Evolutionary conservation across 495 filamentous ascomycete species (phyloP), one percentile per base, ranked within the genome.

Genomic region (Lichenothelia convexa): DNA sequence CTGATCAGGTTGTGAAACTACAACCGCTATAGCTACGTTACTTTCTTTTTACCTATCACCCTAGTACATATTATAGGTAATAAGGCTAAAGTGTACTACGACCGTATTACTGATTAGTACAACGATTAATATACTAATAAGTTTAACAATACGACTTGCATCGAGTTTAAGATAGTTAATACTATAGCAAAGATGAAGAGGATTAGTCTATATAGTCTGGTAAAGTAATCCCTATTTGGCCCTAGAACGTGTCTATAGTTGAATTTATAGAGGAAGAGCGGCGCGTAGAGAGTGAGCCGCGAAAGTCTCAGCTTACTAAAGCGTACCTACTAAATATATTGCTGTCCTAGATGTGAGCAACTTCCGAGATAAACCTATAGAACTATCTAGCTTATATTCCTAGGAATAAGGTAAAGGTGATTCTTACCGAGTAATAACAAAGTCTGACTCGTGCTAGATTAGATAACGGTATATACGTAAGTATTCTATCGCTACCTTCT

Each of bases 391-490:
- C 27, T 41, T 3, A 53, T 11, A n/a, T 49, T 43, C 4, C 44
- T 24, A 1, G 44, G 45, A 11, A 56, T 33, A 7, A 55, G 15
- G 7, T 27, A n/a, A 0, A 64, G 43, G 5, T 36, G 30, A 13
- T 30, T n/a, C 1, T 13, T 57, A 40, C 19, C 36, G 32, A 0
- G 64, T 62, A 2, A 63, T 56, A 4, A 21, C 0, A 21, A 64
- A 48, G 39, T 67, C 61, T 17, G 36, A 43, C 34, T 49, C 32
- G 36, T 56, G 40, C 7, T 18, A 13, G 18, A 67, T 49, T 0
- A 67, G 50, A 13, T 42, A 34, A 0, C 32, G 18, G 39, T 67
- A 67, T 0, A 58, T 45, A 0, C 42, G 38, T 7, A 67, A 34
- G 19, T 57, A 54, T 4, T 64, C 64, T 0, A 51, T 36, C 2